Evolutionary conservation across 2,329 filamentous ascomycete species (phyloP).

Genomic region (Colletotrichum tropicale): DNA sequence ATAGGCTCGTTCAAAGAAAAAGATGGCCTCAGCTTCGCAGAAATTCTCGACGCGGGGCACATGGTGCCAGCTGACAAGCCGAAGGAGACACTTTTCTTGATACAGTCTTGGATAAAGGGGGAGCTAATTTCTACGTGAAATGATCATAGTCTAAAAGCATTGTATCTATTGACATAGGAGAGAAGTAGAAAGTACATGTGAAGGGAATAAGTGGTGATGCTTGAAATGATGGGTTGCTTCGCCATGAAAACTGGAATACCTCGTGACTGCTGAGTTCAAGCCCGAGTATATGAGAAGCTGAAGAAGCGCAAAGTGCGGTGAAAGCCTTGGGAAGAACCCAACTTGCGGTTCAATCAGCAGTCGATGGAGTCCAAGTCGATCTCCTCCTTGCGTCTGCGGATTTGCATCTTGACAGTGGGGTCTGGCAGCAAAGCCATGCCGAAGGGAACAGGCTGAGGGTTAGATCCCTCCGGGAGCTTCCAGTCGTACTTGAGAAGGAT

Average conservation of each 20-base stretch:
- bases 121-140: neutral
- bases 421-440: neutral
- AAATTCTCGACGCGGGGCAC: neutral
- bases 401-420: neutral
- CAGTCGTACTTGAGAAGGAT: slow-evolving; percentile 35
- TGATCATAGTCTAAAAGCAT: neutral
- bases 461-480: neutral
- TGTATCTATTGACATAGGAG: neutral
- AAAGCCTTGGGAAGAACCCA: neutral
- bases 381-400: slow-evolving; percentile 7
- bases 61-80: neutral
- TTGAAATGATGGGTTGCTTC: neutral
- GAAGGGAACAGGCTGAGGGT: neutral
- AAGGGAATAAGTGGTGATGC: neutral
- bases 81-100: neutral
- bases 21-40: neutral
- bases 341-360: neutral
- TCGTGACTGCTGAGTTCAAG: neutral
- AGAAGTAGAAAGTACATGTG: neutral
- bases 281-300: neutral
- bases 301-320: neutral
- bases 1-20: neutral
- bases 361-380: neutral
- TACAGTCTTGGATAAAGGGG: neutral
- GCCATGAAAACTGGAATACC: neutral